These are phyloP conservation scores for Berkeleyomyces basicola DNA, from an alignment of 2,329 filamentous ascomycete species.

Conservation along the genomic window DNA sequence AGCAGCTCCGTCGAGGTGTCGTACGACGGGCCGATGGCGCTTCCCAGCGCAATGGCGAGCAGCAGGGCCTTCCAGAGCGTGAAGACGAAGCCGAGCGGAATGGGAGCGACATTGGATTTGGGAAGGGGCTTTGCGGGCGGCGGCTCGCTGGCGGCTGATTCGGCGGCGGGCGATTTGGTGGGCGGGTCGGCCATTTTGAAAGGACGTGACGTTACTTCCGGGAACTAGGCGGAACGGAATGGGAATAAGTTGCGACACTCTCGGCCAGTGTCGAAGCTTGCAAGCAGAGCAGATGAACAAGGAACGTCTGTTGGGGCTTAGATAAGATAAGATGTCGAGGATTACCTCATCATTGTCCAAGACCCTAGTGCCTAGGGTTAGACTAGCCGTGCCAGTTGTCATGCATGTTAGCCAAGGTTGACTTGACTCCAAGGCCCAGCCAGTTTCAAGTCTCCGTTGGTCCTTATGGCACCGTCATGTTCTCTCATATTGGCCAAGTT, in stretches of 20 bases:
- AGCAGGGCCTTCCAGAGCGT: slow-evolving; percentile 50
- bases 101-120: neutral
- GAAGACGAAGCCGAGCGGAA: slow-evolving; percentile 28
- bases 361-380: no score
- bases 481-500: neutral
- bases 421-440: neutral
- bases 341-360: no score
- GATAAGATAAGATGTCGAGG: no score
- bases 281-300: neutral
- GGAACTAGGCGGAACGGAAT: neutral
- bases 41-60: slow-evolving; percentile 39
- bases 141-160: neutral
- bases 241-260: neutral
- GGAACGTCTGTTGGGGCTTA: neutral
- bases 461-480: neutral
- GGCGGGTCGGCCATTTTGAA: neutral
- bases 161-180: neutral
- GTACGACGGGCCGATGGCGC: slow-evolving; percentile 41
- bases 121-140: neutral
- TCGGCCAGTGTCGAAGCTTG: neutral
- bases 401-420: neutral
- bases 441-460: neutral
- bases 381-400: no score
- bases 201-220: neutral
- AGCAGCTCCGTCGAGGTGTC: slow-evolving; percentile 54